These are phyloP conservation scores for Tardiomyces depauwii DNA, from an alignment of 1,139 yeast genomes.

Conservation along the genomic window DNA sequence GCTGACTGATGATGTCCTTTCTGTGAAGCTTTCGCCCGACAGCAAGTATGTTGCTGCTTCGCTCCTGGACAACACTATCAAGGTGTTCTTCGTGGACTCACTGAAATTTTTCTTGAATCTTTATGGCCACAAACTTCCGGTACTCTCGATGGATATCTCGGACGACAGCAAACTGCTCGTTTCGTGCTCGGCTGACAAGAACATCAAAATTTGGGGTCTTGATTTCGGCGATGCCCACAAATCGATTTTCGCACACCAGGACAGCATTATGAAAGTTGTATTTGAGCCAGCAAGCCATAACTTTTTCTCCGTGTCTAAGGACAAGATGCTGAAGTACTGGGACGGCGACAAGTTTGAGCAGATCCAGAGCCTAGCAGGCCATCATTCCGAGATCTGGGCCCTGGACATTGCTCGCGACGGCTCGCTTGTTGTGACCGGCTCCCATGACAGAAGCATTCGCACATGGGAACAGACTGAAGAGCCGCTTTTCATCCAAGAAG, in stretches of 20 bases:
- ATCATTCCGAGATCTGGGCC: constrained; percentile 92
- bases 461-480: constrained; percentile 90
- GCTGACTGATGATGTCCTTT: constrained; percentile 70
- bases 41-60: constrained; percentile 70
- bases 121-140: constrained; percentile 95
- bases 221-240: constrained; percentile 98
- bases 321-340: constrained; percentile 87
- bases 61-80: constrained; percentile 82
- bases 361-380: constrained; percentile 73
- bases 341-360: constrained; percentile 96
- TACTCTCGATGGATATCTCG: constrained; percentile 64
- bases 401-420: constrained; percentile 68
- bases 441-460: constrained; percentile 90
- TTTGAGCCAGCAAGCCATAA: constrained; percentile 79
- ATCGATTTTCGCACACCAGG: constrained; percentile 94
- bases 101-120: constrained; percentile 78
- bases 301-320: constrained; percentile 86
- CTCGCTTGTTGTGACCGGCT: constrained; percentile 64
- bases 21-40: constrained; percentile 78
- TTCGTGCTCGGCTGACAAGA: constrained; percentile 94
- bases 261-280: constrained; percentile 78
- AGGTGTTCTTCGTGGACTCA: constrained; percentile 79
- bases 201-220: constrained; percentile 95
- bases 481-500: constrained; percentile 91
- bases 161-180: constrained; percentile 75